phyloP scores from a whole-genome alignment of 2,329 filamentous ascomycete genomes.

The Aureobasidium subglaciale region DNA sequence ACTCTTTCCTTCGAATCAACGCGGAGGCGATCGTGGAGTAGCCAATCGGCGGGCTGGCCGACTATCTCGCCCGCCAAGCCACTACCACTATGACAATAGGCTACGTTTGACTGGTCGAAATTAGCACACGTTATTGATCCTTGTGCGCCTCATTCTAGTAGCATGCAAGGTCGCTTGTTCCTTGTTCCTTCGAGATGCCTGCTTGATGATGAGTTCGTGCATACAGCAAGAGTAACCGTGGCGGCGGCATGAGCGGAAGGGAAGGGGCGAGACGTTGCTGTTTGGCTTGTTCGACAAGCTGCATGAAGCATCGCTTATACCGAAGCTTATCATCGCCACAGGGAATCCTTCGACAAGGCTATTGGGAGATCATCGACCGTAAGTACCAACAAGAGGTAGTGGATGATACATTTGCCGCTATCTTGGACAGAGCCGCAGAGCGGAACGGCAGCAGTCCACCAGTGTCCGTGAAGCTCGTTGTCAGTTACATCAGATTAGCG shows the following conservation, averaged over 20 bases:
- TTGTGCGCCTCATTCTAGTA: not conserved
- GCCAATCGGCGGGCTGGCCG: not conserved
- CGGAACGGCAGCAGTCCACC: not conserved
- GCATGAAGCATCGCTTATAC: not conserved
- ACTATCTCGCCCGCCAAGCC: not conserved
- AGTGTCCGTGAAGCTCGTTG: not conserved
- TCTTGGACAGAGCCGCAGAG: not conserved
- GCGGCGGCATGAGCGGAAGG: not conserved
- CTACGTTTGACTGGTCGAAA: not conserved
- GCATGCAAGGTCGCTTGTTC: not conserved
- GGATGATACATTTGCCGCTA: not conserved
- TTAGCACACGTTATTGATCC: slow-evolving; percentile 5
- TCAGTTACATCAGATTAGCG: not conserved
- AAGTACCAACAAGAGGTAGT: not conserved
- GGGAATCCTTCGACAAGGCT: not conserved
- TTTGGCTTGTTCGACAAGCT: not conserved
- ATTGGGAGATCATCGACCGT: not conserved
- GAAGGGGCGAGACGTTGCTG: not conserved
- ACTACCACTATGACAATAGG: not conserved
- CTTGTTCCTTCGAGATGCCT: not conserved
- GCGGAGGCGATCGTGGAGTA: slow-evolving; percentile 1
- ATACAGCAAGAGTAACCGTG: not conserved
- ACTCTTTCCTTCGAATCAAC: not conserved
- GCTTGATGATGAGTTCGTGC: no score
- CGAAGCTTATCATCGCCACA: not conserved